Evolutionary conservation across 1,284 basidiomycete genomes (phyloP), one percentile per base, ranked within the genome.

Genomic region (Pseudozyma sp.): DNA sequence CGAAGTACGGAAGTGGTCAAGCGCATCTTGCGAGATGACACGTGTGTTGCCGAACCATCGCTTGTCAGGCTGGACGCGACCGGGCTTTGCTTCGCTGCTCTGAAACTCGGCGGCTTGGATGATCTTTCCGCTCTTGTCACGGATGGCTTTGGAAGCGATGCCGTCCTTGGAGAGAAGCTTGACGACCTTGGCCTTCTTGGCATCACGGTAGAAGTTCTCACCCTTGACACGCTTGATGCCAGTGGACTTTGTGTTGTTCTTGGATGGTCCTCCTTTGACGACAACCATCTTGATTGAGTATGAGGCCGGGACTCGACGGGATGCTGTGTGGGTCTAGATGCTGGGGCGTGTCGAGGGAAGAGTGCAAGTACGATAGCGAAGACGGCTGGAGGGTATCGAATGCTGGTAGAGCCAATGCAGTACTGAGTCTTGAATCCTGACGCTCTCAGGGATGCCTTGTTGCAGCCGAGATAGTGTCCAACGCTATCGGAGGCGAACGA

Each of bases 21-120:
- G 68, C 16, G 82, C 82, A 68, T 83, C 81, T 54, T 84, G 82
- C 6, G 72, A 77, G 84, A 99, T 98, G 54, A 98, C 96, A 82
- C 97, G 89, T 11, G 97, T 99, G 86, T 99, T 99, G 49, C 95
- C 65, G 65, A 84, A 84, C 82, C 82, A 84, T 31, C 81, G 77
- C 53, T 81, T 72, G 65, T 84, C 81, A 5, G 81, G 82, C 68
- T 83, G 81, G 14, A 84, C 82, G 42, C 82, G 79, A 19, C 82
- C 82, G 5, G 82, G 82, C 67, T 75, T 81, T 30, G 81, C 82
- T 45, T 83, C 82, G 48, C 72, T 77, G 66, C 74, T 77, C 57
- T 84, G 82, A 60, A 83, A 84, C 56, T 81, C 80, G 34, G 69
- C 69, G 8, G 79, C 76, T 65, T 82, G 68, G 49, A 83, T 78